Evolutionary conservation across 805 yeast genomes (phyloP).

Genomic region (Teunomyces barrocoloradensis): DNA sequence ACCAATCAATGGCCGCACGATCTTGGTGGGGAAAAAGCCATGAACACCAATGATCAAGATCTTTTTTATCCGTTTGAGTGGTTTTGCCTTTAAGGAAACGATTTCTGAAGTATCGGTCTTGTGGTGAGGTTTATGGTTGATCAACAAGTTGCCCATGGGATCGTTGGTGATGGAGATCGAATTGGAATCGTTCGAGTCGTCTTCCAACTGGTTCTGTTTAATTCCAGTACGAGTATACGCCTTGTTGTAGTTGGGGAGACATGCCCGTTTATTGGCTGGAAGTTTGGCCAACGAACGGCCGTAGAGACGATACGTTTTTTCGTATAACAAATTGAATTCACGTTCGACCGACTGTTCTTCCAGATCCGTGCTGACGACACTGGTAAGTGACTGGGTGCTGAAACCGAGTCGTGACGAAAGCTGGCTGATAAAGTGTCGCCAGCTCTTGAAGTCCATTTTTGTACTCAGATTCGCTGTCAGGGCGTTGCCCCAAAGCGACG

Average conservation of each 20-base stretch:
- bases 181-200: conserved; percentile 28
- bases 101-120: conserved; percentile 15
- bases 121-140: conserved; percentile 24
- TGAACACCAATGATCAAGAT: conserved; percentile 90
- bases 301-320: conserved; percentile 36
- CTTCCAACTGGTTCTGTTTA: conserved; percentile 24
- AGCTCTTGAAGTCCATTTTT: conserved; percentile 31
- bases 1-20: conserved; percentile 83
- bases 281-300: conserved; percentile 36
- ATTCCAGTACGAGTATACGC: conserved; percentile 20
- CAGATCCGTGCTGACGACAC: conserved; percentile 19
- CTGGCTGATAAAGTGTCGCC: conserved; percentile 34
- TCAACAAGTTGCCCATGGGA: conserved; percentile 39
- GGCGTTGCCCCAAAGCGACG: conserved; percentile 22
- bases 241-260: conserved; percentile 37
- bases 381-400: conserved; percentile 26
- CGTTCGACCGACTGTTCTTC: conserved; percentile 22
- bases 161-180: conserved; percentile 40
- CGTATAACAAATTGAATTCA: conserved; percentile 31
- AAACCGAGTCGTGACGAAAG: conserved; percentile 36
- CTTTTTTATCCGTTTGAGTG: conserved; percentile 43
- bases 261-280: conserved; percentile 37
- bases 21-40: conserved; percentile 90
- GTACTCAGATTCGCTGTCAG: conserved; percentile 24
- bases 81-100: conserved; percentile 25